Conservation (phyloP, 2,329 filamentous ascomycete species). For the Sclerotinia subarctica region DNA sequence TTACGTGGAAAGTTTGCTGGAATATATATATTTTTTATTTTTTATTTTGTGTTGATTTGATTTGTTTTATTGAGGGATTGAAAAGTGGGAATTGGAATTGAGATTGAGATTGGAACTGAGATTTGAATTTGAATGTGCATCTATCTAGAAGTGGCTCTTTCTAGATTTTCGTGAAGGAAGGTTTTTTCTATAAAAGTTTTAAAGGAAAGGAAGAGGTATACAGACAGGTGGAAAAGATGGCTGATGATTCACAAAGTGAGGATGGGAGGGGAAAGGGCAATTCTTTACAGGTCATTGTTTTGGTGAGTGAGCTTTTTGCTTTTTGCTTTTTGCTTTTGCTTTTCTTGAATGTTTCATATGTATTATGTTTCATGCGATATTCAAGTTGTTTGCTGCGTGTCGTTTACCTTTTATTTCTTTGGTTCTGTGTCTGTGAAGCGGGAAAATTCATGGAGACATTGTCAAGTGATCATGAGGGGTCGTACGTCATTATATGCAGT, state of each 20-base stretch:
- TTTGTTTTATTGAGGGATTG: too few relatives aligned
- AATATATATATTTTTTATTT: too few relatives aligned
- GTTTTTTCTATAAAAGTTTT: too few relatives aligned
- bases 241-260: slow-evolving; percentile 11
- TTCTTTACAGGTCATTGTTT: slow-evolving; percentile 65
- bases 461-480: background rate
- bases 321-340: too few relatives aligned
- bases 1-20: background rate
- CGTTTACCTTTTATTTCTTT: background rate
- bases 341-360: background rate
- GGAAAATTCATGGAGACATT: background rate
- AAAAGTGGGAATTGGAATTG: too few relatives aligned
- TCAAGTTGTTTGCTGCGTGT: background rate
- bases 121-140: too few relatives aligned
- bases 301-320: slow-evolving; percentile 53
- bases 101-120: too few relatives aligned
- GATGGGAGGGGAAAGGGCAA: slow-evolving; percentile 43
- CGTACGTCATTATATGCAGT: background rate
- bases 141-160: too few relatives aligned
- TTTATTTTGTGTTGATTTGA: too few relatives aligned
- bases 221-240: slow-evolving; percentile 1
- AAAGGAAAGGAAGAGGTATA: background rate
- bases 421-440: background rate
- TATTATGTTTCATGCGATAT: background rate
- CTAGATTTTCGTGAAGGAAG: too few relatives aligned